phyloP scores from a whole-genome alignment of 495 filamentous ascomycete genomes.

The Penicillium simplicissimum region DNA sequence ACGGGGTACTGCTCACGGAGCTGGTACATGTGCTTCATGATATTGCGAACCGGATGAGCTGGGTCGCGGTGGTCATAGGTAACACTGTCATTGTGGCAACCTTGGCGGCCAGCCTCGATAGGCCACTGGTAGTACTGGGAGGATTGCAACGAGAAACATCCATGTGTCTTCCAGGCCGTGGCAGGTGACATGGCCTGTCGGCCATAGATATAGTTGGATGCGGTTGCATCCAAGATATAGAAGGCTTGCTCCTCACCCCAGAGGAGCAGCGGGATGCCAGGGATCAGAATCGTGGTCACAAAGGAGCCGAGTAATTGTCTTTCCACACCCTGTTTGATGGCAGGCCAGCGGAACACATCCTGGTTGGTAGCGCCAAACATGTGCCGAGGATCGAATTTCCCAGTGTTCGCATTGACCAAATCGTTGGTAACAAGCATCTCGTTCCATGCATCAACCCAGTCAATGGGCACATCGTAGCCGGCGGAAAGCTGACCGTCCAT shows the following conservation, averaged over 20 bases:
- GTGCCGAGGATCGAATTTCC: conserved; percentile 67
- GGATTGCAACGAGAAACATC: conserved; percentile 61
- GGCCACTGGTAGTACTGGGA: conserved; percentile 62
- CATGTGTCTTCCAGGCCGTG: conserved; percentile 68
- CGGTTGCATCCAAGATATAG: conserved; percentile 67
- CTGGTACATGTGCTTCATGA: conserved; percentile 66
- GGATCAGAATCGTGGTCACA: conserved; percentile 63
- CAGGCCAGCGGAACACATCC: conserved; percentile 77
- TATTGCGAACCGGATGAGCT: conserved; percentile 63
- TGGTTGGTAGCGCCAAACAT: conserved; percentile 71
- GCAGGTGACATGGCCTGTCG: conserved; percentile 64
- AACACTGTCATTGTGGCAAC: conserved; percentile 58
- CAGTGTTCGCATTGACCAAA: conserved; percentile 63
- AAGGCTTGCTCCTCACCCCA: conserved; percentile 75
- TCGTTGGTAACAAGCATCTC: conserved; percentile 63
- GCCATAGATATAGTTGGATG: conserved; percentile 69
- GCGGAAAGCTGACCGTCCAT: conserved; percentile 62
- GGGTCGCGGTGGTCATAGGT: conserved; percentile 70
- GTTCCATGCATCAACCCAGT: conserved; percentile 62
- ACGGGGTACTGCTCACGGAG: conserved; percentile 59
- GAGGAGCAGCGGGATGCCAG: conserved; percentile 64
- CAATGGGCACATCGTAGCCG: conserved; percentile 55
- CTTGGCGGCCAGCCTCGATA: conserved; percentile 49
- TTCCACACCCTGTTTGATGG: conserved; percentile 59
- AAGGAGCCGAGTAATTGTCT: conserved; percentile 62